Evolutionary conservation across 2,329 filamentous ascomycete species (phyloP).

Genomic region (Lecanicillium sp.): DNA sequence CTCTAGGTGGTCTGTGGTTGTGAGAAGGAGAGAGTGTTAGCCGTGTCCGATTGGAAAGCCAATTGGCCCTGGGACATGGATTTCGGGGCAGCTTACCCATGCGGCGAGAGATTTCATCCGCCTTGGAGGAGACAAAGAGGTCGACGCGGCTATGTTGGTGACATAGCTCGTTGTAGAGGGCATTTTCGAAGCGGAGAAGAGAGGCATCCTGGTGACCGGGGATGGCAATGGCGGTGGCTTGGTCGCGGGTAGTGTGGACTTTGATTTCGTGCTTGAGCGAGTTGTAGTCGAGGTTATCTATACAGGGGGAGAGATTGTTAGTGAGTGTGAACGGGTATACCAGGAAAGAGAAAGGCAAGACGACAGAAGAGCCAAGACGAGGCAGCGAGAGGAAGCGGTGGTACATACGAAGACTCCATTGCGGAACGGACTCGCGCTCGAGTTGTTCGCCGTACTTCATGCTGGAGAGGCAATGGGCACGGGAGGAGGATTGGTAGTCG

Average conservation of each 20-base stretch:
- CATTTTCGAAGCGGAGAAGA: conserved; percentile 58
- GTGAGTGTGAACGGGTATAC: conserved; percentile 5
- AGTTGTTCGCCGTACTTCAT: conserved; percentile 48
- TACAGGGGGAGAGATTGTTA: conserved; percentile 2
- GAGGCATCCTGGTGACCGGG: conserved; percentile 58
- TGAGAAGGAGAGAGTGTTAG: conserved; percentile 12
- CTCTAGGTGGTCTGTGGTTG: conserved; percentile 37
- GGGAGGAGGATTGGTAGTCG: too few species aligned
- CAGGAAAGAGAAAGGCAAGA: too few species aligned
- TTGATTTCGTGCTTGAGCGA: conserved; percentile 82
- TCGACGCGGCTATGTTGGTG: conserved; percentile 70
- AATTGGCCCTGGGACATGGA: too few species aligned
- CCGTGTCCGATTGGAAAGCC: too few species aligned
- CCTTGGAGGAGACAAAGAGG: conserved; percentile 73
- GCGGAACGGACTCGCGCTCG: conserved; percentile 67
- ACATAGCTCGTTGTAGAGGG: conserved; percentile 63
- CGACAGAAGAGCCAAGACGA: neutral
- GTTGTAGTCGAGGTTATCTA: conserved; percentile 85
- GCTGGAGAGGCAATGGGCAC: conserved; percentile 4
- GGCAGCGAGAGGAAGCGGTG: conserved; percentile 1
- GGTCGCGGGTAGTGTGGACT: conserved; percentile 63
- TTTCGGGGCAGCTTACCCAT: conserved; percentile 45
- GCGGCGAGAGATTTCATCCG: conserved; percentile 66
- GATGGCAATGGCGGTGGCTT: conserved; percentile 64
- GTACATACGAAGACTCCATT: conserved; percentile 71